Evolutionary conservation across 1,139 yeast genomes (phyloP).

Genomic region (Hyphopichia fennica): DNA sequence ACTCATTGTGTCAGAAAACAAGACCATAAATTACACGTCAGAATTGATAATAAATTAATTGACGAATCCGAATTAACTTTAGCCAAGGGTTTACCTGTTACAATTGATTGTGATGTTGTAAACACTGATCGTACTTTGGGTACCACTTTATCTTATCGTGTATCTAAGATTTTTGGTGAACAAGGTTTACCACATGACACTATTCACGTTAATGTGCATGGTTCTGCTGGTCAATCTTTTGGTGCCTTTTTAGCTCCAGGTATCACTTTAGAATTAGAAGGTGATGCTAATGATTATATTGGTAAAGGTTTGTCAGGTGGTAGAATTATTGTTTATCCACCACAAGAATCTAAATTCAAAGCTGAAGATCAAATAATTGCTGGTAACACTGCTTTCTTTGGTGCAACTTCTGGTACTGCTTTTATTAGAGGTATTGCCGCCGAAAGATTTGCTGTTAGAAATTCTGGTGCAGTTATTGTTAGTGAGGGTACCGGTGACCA

Average conservation of each 20-base stretch:
- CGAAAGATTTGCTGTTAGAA: constrained; percentile 97
- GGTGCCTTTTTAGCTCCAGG: constrained; percentile 98
- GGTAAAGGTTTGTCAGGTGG: constrained; percentile 99
- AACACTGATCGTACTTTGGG: constrained; percentile 97
- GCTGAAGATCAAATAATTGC: constrained; percentile 96
- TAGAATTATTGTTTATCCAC: constrained; percentile 88
- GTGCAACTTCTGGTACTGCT: constrained; percentile 95
- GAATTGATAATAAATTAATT: constrained; percentile 91
- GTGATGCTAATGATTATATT: constrained; percentile 97
- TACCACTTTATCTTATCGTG: constrained; percentile 89
- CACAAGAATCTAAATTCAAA: constrained; percentile 76
- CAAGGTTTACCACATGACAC: constrained; percentile 94
- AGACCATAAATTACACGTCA: constrained; percentile 89
- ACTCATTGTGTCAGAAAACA: constrained; percentile 91
- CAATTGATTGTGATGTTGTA: constrained; percentile 87
- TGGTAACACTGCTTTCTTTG: constrained; percentile 97
- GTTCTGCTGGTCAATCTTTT: constrained; percentile 97
- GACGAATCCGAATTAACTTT: constrained; percentile 94
- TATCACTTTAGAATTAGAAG: constrained; percentile 90
- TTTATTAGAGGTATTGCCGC: constrained; percentile 97
- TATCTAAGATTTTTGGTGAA: constrained; percentile 92
- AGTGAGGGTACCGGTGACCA: constrained; percentile 98
- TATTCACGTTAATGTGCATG: constrained; percentile 84
- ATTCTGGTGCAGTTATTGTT: constrained; percentile 97
- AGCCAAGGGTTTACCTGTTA: constrained; percentile 92